These are phyloP conservation scores for Tanacetum coccineum DNA, from an alignment of 129 eudicot species.

Conservation along the genomic window DNA sequence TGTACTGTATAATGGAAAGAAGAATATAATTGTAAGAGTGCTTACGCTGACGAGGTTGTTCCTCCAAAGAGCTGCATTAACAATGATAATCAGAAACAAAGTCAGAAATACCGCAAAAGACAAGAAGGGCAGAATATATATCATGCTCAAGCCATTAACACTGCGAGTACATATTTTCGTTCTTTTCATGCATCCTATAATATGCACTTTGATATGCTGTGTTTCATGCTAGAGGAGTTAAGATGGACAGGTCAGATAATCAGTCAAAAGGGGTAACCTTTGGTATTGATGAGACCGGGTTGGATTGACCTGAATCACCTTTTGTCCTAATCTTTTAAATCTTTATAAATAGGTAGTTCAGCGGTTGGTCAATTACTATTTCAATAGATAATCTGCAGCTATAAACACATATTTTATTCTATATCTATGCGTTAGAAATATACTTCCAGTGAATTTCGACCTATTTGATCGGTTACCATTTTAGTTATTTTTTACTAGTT, in stretches of 20 bases:
- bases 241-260: background rate
- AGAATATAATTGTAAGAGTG: conserved; percentile 13
- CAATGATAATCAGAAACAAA: conserved; percentile 5
- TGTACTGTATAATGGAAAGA: conserved; percentile 1
- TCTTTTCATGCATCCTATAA: background rate
- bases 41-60: conserved; percentile 62
- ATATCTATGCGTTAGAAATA: background rate
- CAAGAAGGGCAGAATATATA: background rate
- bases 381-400: too few relatives aligned
- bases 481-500: background rate
- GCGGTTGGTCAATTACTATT: too few relatives aligned
- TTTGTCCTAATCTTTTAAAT: background rate
- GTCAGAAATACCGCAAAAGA: conserved; percentile 12
- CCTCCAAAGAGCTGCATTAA: conserved; percentile 73
- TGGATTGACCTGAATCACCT: background rate
- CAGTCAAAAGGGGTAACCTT: background rate
- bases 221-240: background rate
- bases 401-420: too few relatives aligned
- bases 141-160: conserved; percentile 4
- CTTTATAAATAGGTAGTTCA: background rate
- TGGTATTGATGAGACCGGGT: background rate
- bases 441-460: background rate
- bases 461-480: background rate
- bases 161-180: background rate
- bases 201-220: background rate